Conservation (phyloP, 2,329 filamentous ascomycete genomes). For the Fusarium incarnatum region DNA sequence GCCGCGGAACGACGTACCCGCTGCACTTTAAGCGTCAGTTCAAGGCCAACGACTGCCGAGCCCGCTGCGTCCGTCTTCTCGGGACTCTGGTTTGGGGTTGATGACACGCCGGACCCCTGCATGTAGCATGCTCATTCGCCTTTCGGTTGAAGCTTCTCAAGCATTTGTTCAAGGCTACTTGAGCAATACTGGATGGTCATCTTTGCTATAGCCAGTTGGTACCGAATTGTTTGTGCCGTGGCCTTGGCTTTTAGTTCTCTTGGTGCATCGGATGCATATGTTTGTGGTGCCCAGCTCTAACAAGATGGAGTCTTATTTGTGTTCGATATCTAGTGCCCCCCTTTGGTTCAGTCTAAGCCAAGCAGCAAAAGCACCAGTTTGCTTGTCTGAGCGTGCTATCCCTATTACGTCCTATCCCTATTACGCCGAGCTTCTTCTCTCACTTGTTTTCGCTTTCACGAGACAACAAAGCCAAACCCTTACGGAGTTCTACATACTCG, state of each 20-base stretch:
- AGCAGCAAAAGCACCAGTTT: slow-evolving; percentile 1
- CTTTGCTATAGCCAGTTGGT: neutral
- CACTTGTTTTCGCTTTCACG: slow-evolving; percentile 27
- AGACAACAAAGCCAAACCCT: slow-evolving; percentile 34
- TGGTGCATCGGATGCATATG: neutral
- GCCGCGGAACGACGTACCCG: slow-evolving; percentile 3
- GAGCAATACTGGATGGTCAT: slow-evolving; percentile 1
- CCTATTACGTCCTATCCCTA: slow-evolving; percentile 7
- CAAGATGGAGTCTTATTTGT: neutral
- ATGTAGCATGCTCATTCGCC: slow-evolving; percentile 6
- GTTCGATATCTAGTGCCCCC: neutral
- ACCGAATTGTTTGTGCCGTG: neutral
- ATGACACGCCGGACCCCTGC: slow-evolving; percentile 32
- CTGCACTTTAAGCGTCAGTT: slow-evolving; percentile 4
- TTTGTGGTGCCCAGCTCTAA: neutral
- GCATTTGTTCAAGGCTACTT: neutral
- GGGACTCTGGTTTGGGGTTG: slow-evolving; percentile 16
- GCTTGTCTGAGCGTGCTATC: neutral
- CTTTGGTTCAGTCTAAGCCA: neutral
- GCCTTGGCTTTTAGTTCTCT: neutral
- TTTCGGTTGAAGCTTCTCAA: slow-evolving; percentile 2
- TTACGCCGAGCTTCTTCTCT: slow-evolving; percentile 20
- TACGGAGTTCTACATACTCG: slow-evolving; percentile 11
- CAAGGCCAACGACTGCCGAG: slow-evolving; percentile 29
- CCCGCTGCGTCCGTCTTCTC: slow-evolving; percentile 20